These are phyloP conservation scores for Phytophthora pisi DNA, from an alignment of 352 stramenopile genomes.

Conservation along the genomic window DNA sequence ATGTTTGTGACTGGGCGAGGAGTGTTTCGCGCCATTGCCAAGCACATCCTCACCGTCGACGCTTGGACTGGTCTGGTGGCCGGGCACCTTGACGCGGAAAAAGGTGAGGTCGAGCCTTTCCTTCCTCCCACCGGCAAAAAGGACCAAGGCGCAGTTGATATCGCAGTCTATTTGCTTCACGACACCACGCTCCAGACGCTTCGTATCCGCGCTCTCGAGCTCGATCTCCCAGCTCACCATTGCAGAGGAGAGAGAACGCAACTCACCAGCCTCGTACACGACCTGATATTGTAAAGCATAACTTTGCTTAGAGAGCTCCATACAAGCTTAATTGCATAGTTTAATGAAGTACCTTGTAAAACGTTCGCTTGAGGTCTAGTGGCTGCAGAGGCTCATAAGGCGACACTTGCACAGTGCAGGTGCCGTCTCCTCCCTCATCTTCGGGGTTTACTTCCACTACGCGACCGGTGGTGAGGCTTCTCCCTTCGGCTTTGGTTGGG, in stretches of 20 bases:
- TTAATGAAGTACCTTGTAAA: constrained; percentile 41
- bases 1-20: neutral
- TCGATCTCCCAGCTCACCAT: constrained; percentile 62
- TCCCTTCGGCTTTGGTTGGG: constrained; percentile 7
- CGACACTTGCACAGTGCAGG: constrained; percentile 51
- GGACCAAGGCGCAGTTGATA: constrained; percentile 62
- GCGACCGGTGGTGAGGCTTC: constrained; percentile 21
- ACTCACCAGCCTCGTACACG: constrained; percentile 49
- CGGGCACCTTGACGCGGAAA: constrained; percentile 46
- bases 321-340: too few species aligned
- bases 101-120: constrained; percentile 63
- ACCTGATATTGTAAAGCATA: constrained; percentile 29
- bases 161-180: constrained; percentile 58
- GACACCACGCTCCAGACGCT: constrained; percentile 28
- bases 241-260: constrained; percentile 29
- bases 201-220: constrained; percentile 30
- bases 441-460: constrained; percentile 43
- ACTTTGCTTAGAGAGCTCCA: neutral
- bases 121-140: constrained; percentile 50
- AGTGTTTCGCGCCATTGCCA: constrained; percentile 3
- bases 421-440: neutral
- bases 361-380: constrained; percentile 32
- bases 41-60: neutral
- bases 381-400: constrained; percentile 46
- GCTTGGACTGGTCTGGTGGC: constrained; percentile 6